phyloP scores from a whole-genome alignment of 2,329 filamentous ascomycete species.

The Calonectria hawksworthii region DNA sequence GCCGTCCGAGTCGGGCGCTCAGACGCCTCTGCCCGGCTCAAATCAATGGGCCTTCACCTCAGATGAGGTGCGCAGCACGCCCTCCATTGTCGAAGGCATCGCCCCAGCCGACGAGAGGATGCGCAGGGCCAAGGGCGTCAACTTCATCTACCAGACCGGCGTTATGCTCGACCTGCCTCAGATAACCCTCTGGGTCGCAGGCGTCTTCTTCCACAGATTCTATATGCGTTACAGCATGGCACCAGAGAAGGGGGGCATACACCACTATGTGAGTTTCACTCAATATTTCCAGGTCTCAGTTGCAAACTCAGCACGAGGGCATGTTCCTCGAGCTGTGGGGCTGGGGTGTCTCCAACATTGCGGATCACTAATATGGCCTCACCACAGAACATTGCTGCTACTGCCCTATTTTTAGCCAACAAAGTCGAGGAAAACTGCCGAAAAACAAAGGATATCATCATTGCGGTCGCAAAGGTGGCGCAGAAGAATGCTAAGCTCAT shows the following conservation, averaged over 20 bases:
- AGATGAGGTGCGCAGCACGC: constrained; percentile 85
- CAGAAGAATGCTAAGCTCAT: constrained; percentile 93
- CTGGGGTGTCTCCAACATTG: neutral
- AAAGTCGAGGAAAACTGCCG: constrained; percentile 98
- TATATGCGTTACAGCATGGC: constrained; percentile 92
- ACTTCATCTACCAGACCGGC: constrained; percentile 96
- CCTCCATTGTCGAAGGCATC: constrained; percentile 88
- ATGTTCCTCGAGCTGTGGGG: constrained; percentile 1
- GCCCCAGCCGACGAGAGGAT: constrained; percentile 82
- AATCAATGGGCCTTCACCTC: constrained; percentile 92
- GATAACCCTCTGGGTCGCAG: constrained; percentile 90
- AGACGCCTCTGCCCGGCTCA: constrained; percentile 53
- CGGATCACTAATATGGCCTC: constrained; percentile 29
- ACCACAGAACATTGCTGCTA: constrained; percentile 83
- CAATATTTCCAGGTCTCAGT: neutral
- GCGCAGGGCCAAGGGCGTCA: constrained; percentile 89
- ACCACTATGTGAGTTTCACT: constrained; percentile 82
- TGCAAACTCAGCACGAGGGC: neutral
- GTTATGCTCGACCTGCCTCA: constrained; percentile 94
- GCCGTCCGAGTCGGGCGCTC: constrained; percentile 56
- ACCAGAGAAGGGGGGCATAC: constrained; percentile 80
- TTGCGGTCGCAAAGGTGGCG: constrained; percentile 92
- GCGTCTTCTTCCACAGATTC: constrained; percentile 95
- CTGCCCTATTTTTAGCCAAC: constrained; percentile 91
- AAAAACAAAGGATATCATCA: constrained; percentile 94